Conservation (phyloP, 192 early-diverging fungal genomes). For the Haplosporangium gracile region DNA sequence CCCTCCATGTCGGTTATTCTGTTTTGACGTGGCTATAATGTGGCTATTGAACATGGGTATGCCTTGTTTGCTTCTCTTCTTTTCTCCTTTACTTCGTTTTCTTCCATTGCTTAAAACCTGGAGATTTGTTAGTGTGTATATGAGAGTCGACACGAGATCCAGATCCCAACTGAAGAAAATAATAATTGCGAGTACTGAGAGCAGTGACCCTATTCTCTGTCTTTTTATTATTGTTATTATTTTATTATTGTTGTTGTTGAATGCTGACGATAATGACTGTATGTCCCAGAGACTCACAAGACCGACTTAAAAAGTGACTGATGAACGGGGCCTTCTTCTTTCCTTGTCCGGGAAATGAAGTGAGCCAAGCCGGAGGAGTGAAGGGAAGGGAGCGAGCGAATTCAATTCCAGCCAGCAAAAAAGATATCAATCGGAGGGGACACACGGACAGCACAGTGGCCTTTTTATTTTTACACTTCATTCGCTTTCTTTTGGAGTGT, state of each 20-base stretch:
- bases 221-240: background rate
- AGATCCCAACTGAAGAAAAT: background rate
- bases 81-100: background rate
- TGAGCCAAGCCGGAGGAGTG: background rate
- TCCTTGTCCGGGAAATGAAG: background rate
- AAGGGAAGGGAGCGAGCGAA: background rate
- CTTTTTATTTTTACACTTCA: background rate
- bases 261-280: too few relatives aligned
- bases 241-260: background rate
- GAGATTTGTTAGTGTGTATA: background rate
- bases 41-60: conserved; percentile 1
- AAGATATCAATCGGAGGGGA: background rate
- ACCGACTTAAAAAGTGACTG: background rate
- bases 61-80: background rate
- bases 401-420: background rate
- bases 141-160: background rate
- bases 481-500: background rate
- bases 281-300: background rate
- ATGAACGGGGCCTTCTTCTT: background rate
- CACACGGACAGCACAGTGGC: background rate
- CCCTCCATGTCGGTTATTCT: too few relatives aligned
- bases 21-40: background rate
- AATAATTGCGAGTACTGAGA: background rate
- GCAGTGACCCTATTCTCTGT: too few relatives aligned
- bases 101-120: background rate